Evolutionary conservation across 352 stramenopile genomes (phyloP).

Genomic region (Pythium dissimile): DNA sequence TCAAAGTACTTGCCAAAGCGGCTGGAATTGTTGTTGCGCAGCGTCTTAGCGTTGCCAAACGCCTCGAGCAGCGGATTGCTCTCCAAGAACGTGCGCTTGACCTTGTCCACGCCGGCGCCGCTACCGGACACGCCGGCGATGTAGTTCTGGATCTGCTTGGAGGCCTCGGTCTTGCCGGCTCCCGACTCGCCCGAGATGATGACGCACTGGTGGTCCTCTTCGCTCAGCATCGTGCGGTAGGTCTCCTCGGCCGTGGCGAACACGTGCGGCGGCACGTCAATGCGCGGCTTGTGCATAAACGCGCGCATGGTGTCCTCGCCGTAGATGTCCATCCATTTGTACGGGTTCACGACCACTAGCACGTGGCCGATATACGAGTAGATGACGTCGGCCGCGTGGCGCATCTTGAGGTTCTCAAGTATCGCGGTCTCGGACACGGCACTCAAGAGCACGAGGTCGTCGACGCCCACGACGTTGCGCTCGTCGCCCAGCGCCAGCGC

Average conservation of each 20-base stretch:
- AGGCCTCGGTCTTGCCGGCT: conserved; percentile 85
- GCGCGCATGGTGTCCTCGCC: conserved; percentile 72
- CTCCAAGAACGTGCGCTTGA: conserved; percentile 90
- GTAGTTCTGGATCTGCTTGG: conserved; percentile 91
- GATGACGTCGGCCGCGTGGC: conserved; percentile 82
- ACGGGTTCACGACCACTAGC: conserved; percentile 85
- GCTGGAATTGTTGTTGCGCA: conserved; percentile 95
- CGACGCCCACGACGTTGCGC: conserved; percentile 66
- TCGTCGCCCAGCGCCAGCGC: conserved; percentile 38
- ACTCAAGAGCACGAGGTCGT: conserved; percentile 78
- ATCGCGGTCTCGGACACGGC: conserved; percentile 76
- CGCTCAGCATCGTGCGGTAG: conserved; percentile 85
- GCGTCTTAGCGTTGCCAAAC: conserved; percentile 95
- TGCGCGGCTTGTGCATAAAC: conserved; percentile 85
- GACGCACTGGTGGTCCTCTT: conserved; percentile 89
- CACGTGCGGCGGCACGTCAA: conserved; percentile 83
- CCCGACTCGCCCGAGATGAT: conserved; percentile 88
- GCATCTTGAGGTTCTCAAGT: conserved; percentile 88
- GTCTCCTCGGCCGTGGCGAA: conserved; percentile 85
- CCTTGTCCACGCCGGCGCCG: conserved; percentile 78
- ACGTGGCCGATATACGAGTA: conserved; percentile 89
- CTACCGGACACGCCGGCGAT: conserved; percentile 80
- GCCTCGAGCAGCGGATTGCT: conserved; percentile 95
- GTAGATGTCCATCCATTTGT: conserved; percentile 91
- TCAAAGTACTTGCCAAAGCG: conserved; percentile 96